These are phyloP conservation scores for Mitragyna speciosa DNA, from an alignment of 257 asterid genomes.

Conservation along the genomic window DNA sequence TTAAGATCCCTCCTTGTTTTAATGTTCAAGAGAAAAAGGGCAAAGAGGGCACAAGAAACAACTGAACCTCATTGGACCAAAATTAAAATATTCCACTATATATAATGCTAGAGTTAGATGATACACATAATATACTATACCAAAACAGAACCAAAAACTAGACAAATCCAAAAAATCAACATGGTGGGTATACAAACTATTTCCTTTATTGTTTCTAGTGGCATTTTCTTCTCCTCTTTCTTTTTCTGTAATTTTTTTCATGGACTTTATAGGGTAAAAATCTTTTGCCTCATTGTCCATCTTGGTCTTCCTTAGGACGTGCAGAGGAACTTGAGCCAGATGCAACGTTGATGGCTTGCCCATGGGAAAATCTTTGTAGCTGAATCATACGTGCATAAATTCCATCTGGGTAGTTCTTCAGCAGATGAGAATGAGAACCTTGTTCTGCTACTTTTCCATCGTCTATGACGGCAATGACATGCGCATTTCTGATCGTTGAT, in stretches of 20 bases:
- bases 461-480: slow-evolving; percentile 73
- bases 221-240: not conserved
- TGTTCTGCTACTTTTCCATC: slow-evolving; percentile 89
- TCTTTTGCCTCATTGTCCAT: slow-evolving; percentile 22
- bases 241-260: not conserved
- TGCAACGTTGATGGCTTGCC: slow-evolving; percentile 56
- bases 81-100: not conserved
- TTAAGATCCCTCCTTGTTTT: not conserved
- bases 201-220: slow-evolving; percentile 16
- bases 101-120: slow-evolving; percentile 23
- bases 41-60: not conserved
- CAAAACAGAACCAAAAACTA: slow-evolving; percentile 42
- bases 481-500: slow-evolving; percentile 67
- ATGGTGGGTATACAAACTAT: slow-evolving; percentile 20
- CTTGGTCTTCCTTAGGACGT: slow-evolving; percentile 41
- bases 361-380: slow-evolving; percentile 65
- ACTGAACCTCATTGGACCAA: not conserved
- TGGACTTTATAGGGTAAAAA: not conserved
- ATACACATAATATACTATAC: slow-evolving; percentile 48
- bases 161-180: slow-evolving; percentile 33
- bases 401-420: slow-evolving; percentile 67
- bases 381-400: slow-evolving; percentile 81
- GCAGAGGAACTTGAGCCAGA: slow-evolving; percentile 54
- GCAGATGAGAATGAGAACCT: slow-evolving; percentile 80
- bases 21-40: not conserved